Evolutionary conservation across 1,139 yeast species (phyloP).

Genomic region (Groenewaldozyma sp.): DNA sequence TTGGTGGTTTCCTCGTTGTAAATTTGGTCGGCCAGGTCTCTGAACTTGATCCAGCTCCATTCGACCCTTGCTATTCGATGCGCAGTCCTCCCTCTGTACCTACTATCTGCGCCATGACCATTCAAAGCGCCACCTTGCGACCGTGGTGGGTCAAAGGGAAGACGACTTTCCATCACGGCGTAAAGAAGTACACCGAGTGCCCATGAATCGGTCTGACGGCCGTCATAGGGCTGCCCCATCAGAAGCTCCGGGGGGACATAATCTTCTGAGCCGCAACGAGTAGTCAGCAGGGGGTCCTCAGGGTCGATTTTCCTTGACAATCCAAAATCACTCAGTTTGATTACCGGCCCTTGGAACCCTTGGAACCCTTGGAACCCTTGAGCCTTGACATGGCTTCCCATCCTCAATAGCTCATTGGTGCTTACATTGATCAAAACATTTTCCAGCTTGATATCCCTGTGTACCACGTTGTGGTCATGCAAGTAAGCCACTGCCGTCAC

Average conservation of each 20-base stretch:
- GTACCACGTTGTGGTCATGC: slow-evolving; percentile 60
- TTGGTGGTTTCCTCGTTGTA: background rate
- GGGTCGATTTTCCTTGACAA: slow-evolving; percentile 60
- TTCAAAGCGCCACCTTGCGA: slow-evolving; percentile 34
- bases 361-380: background rate
- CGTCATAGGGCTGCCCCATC: slow-evolving; percentile 86
- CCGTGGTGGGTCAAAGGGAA: slow-evolving; percentile 67
- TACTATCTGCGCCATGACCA: slow-evolving; percentile 43
- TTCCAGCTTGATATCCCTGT: slow-evolving; percentile 82
- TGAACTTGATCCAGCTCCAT: slow-evolving; percentile 68
- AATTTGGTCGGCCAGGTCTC: slow-evolving; percentile 12
- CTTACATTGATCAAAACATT: slow-evolving; percentile 50
- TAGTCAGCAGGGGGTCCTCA: slow-evolving; percentile 53
- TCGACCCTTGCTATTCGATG: slow-evolving; percentile 88
- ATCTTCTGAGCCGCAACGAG: slow-evolving; percentile 94
- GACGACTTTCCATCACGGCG: slow-evolving; percentile 68
- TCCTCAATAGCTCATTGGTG: slow-evolving; percentile 27
- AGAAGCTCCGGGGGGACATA: slow-evolving; percentile 89
- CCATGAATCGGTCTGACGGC: slow-evolving; percentile 87
- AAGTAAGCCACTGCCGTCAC: slow-evolving; percentile 62
- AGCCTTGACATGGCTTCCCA: slow-evolving; percentile 12
- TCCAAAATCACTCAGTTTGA: slow-evolving; percentile 81
- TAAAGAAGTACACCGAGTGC: slow-evolving; percentile 86
- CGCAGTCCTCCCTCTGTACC: slow-evolving; percentile 56
- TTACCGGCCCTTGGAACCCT: slow-evolving; percentile 25